phyloP scores from a whole-genome alignment of 495 filamentous ascomycete species.

The Aspergillus kassunensis region DNA sequence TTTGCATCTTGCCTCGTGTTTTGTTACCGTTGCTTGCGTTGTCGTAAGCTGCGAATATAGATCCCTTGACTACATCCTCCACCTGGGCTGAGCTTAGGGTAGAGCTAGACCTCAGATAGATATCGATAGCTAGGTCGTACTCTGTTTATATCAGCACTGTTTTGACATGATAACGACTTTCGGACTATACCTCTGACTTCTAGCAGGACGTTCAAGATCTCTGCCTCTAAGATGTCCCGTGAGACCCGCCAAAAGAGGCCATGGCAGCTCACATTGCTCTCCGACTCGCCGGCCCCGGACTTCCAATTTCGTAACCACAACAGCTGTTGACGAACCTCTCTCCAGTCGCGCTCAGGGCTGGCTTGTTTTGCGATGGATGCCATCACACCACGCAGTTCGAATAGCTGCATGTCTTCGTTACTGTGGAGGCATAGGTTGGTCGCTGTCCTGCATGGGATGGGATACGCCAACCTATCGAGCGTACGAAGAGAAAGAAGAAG shows the following conservation, averaged over 20 bases:
- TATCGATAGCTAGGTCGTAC: constrained; percentile 61
- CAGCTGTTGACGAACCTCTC: constrained; percentile 57
- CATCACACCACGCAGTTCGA: constrained; percentile 60
- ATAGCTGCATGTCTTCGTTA: constrained; percentile 59
- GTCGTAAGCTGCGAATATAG: constrained; percentile 73
- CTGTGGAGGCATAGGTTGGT: constrained; percentile 41
- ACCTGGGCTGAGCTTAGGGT: constrained; percentile 52
- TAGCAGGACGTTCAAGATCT: constrained; percentile 71
- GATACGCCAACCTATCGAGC: constrained; percentile 56
- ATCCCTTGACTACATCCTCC: constrained; percentile 61
- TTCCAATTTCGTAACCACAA: constrained; percentile 85
- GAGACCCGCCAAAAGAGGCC: constrained; percentile 72
- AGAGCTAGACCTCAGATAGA: constrained; percentile 54
- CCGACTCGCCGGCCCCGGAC: constrained; percentile 37
- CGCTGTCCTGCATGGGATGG: constrained; percentile 53
- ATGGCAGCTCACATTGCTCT: constrained; percentile 28
- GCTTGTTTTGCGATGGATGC: constrained; percentile 46
- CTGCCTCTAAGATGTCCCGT: constrained; percentile 60
- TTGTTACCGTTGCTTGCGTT: constrained; percentile 88
- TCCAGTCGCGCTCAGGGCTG: constrained; percentile 67
- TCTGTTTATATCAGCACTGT: constrained; percentile 40
- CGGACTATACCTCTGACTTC: constrained; percentile 57
- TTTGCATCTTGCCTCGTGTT: constrained; percentile 77
- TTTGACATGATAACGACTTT: no score
- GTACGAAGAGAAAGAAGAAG: constrained; percentile 65